Evolutionary conservation across 2,329 filamentous ascomycete species (phyloP), one percentile per base, ranked within the genome.

Genomic region (Didymella glomerata): DNA sequence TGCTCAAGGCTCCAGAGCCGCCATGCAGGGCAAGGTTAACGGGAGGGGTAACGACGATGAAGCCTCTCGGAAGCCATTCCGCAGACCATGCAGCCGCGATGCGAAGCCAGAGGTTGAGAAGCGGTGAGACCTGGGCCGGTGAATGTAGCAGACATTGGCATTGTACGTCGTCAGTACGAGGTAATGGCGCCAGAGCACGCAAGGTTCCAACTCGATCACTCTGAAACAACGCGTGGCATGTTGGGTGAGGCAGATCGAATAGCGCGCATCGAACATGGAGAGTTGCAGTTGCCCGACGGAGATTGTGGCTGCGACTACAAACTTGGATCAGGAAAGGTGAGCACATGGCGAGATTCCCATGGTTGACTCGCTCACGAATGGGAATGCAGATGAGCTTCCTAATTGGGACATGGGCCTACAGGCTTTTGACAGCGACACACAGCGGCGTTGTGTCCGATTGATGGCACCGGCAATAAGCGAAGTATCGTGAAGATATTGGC

Each of bases 381-480:
- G 38, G 20, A 48, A 34, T 72, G 69, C 62, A 51, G 54, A 44
- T 57, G 48, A 44, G 24, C 67, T 71, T 42, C 72, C 67, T 48
- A 45, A 66, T 64, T 36, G 24, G 64, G 63, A 58, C 38, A 24
- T 32, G 18, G 5, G 6, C 24, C n/a, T 36, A 13, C 24, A 14
- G 24, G 30, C 27, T 46, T 18, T 22, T 20, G 32, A 36, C 14
- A 34, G 28, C n/a, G 22, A 38, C 27, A 47, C 34, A 27, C 27
- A 25, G 14, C 46, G 51, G 57, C 27, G 34, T 18, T n/a, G 42
- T 40, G 46, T 24, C 53, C 40, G 57, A 48, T 36, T 44, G 36
- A 52, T 34, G 49, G 54, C 58, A 46, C 32, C 59, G 49, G 60
- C 59, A 60, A 57, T 66, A 71, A 66, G 67, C 72, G 63, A 72